Base-by-base conservation (phyloP, 805 yeast genomes). In the Starmerella gropengiesseri region DNA sequence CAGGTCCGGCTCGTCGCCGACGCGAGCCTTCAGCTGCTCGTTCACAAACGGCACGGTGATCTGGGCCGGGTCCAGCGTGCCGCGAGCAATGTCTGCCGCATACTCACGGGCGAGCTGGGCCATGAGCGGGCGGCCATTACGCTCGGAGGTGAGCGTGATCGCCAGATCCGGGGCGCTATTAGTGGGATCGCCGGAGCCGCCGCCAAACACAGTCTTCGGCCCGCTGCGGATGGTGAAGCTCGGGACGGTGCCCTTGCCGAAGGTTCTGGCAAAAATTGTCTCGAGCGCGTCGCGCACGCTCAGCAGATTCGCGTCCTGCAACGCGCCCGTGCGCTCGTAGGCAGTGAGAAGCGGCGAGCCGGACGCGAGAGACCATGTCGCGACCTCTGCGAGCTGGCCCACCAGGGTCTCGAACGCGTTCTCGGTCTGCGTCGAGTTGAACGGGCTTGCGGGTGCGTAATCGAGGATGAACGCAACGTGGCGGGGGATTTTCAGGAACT, bases 1-100 rank as follows among this genome's bases (percentile, higher is more conserved):
- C 49, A 91, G 69, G 59, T 91, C 98, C 0, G 98, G 97, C 59
- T 91, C 98, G n/a, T 69, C 70, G 1, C 95, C 91, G 13, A 86
- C 91, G 41, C 85, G 66, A 53, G 77, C 83, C 29, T 68, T 38
- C 48, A 62, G 47, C 40, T 60, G 57, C 25, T 43, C 41, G 60
- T 87, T 89, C 29, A 91, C 74, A 46, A 81, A 68, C 31, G 76
- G 78, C 49, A 84, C 74, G 11, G 81, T 78, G 52, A 91, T 75
- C 51, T 86, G 93, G 20, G 70, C 63, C 5, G 77, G 62, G 14
- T 70, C 61, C 43, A 89, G 60, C 51, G 80, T 83, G 34, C 76
- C 69, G 34, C 69, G 67, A 12, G 68, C 64, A 8, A 84, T 78
- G 47, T 85, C 64, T 38, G 79, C 89, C 23, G 94, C 76, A 76